phyloP scores from a whole-genome alignment of 1,139 yeast species.

The Magnusiomyces tetraspermus region DNA sequence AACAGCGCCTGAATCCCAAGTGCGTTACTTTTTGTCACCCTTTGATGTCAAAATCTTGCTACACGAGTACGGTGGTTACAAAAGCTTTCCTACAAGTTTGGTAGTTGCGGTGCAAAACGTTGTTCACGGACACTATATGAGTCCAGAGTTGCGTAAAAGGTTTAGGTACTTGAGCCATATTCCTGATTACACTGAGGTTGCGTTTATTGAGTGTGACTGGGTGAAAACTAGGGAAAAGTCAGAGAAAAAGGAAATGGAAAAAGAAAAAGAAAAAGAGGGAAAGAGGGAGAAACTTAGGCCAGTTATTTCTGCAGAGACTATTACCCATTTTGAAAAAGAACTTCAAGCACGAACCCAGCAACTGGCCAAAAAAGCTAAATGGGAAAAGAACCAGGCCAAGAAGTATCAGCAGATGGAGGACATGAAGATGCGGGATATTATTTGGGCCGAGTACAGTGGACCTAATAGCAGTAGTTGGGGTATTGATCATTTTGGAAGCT shows the following conservation, averaged over 20 bases:
- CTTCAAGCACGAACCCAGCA: not conserved
- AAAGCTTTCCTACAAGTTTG: conserved; percentile 56
- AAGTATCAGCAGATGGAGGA: conserved; percentile 1
- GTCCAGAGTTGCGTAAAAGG: conserved; percentile 46
- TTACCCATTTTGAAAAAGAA: not conserved
- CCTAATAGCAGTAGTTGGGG: not conserved
- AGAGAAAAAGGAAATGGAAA: not conserved
- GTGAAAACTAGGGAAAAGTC: conserved; percentile 19
- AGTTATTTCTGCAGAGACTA: not conserved
- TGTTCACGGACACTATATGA: conserved; percentile 49
- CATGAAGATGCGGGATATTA: not conserved
- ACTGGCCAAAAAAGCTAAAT: not conserved
- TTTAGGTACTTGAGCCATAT: conserved; percentile 71
- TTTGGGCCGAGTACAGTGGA: conserved; percentile 1
- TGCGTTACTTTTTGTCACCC: conserved; percentile 62
- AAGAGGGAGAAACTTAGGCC: not conserved
- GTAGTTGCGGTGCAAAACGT: conserved; percentile 61
- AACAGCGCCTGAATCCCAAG: conserved; percentile 58
- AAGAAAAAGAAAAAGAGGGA: not conserved
- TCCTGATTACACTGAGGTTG: conserved; percentile 78
- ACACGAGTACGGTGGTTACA: conserved; percentile 52
- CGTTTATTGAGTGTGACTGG: conserved; percentile 86
- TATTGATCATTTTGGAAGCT: not conserved
- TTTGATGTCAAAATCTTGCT: conserved; percentile 69
- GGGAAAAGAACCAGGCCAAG: conserved; percentile 4